A percentile compares a stretch with the other conserved stretches of the same genome.
These are phyloP conservation scores for Physcomitrellopsis africana DNA, from an alignment of 225 moss, liverwort and hornwort species.

Conservation along the genomic window DNA sequence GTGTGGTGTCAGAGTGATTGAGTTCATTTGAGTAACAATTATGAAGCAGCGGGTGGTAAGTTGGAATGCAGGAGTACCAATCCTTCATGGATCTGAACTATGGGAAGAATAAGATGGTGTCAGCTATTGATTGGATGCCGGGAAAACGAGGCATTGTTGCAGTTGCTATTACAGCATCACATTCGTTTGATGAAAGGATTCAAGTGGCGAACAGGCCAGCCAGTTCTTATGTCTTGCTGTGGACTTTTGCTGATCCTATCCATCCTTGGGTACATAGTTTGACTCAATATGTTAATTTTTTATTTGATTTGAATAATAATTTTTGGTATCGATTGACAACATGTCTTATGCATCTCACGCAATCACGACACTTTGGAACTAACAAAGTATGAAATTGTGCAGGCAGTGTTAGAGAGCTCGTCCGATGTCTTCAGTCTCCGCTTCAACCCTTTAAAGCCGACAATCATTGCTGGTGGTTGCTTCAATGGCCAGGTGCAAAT, in stretches of 20 bases:
- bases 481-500: constrained; percentile 78
- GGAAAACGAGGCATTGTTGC: constrained; percentile 77
- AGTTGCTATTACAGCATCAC: constrained; percentile 69
- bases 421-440: constrained; percentile 82
- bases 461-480: constrained; percentile 84
- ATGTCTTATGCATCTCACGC: background rate
- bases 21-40: background rate
- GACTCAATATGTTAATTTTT: background rate
- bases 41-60: background rate
- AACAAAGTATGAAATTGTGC: background rate
- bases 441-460: constrained; percentile 76
- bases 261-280: constrained; percentile 74
- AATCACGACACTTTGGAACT: background rate
- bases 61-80: constrained; percentile 66
- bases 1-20: accelerated
- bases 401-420: constrained; percentile 77
- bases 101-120: constrained; percentile 89
- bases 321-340: background rate
- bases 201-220: constrained; percentile 64
- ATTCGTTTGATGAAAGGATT: constrained; percentile 83
- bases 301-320: too few relatives aligned
- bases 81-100: constrained; percentile 81
- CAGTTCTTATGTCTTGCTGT: constrained; percentile 81
- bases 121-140: constrained; percentile 96
- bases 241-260: constrained; percentile 84